Evolutionary conservation across 768 basidiomycete genomes (phyloP).

Genomic region (Lyophyllum decastes): DNA sequence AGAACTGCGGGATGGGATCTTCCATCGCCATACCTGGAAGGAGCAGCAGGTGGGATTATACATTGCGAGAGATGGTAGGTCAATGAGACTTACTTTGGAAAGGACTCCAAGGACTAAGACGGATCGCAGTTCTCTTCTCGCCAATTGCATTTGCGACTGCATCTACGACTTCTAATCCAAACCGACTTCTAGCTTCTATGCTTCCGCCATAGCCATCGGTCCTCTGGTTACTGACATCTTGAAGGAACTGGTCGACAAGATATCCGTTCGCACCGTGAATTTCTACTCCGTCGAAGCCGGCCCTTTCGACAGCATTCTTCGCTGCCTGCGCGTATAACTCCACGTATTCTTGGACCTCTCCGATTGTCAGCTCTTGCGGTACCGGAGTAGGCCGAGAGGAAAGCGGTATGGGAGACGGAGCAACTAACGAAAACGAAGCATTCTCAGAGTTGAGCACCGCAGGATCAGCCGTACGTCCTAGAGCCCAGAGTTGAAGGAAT

Average conservation of each 20-base stretch:
- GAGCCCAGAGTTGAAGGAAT: slow-evolving; percentile 59
- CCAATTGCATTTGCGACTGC: slow-evolving; percentile 56
- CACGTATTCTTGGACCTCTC: slow-evolving; percentile 53
- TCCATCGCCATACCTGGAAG: neutral
- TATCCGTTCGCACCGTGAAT: slow-evolving; percentile 49
- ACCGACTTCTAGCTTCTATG: slow-evolving; percentile 58
- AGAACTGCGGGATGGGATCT: slow-evolving; percentile 50
- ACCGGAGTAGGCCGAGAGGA: neutral
- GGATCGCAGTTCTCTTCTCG: slow-evolving; percentile 49
- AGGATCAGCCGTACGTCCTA: slow-evolving; percentile 44
- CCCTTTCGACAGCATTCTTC: slow-evolving; percentile 49
- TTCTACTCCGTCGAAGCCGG: slow-evolving; percentile 71
- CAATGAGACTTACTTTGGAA: slow-evolving; percentile 34
- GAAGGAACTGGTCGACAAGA: slow-evolving; percentile 63
- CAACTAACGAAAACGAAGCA: slow-evolving; percentile 29
- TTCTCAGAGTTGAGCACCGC: slow-evolving; percentile 36
- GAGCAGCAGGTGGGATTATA: neutral
- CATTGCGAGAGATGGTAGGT: neutral
- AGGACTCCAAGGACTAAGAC: slow-evolving; percentile 57
- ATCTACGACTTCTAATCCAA: slow-evolving; percentile 55
- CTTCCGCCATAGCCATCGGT: slow-evolving; percentile 72
- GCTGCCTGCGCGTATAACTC: slow-evolving; percentile 56
- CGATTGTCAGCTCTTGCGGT: slow-evolving; percentile 35
- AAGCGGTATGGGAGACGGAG: slow-evolving; percentile 30
- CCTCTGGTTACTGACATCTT: slow-evolving; percentile 53